phyloP scores from a whole-genome alignment of 2,329 filamentous ascomycete genomes.

The Hypoxylon sp. region DNA sequence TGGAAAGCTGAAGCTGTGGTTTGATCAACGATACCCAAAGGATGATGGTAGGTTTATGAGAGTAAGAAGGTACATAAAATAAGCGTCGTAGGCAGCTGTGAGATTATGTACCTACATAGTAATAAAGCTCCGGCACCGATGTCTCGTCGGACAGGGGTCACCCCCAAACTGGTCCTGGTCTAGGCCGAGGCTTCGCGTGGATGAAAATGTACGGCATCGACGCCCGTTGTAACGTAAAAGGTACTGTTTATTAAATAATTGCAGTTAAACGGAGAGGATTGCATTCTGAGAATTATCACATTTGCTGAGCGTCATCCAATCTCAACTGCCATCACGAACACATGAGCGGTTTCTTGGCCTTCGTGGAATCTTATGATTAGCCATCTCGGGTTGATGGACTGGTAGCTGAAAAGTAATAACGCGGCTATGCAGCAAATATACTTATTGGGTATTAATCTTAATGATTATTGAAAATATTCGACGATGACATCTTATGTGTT shows the following conservation, averaged over 20 bases:
- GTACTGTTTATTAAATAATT: too few species aligned
- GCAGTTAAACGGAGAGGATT: not conserved
- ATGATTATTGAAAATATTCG: not conserved
- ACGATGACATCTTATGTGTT: too few species aligned
- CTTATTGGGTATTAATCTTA: too few species aligned
- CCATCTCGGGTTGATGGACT: too few species aligned
- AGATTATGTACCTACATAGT: conserved; percentile 2
- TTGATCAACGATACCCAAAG: too few species aligned
- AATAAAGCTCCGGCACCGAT: conserved; percentile 15
- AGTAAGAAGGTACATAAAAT: conserved; percentile 1
- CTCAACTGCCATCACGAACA: too few species aligned
- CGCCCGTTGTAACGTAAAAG: too few species aligned
- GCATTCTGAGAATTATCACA: not conserved
- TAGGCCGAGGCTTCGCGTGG: conserved; percentile 22
- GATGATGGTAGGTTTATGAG: not conserved
- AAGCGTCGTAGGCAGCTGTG: not conserved
- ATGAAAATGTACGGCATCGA: not conserved
- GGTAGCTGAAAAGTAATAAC: too few species aligned
- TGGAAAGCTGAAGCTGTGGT: too few species aligned
- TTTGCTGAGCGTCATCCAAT: not conserved
- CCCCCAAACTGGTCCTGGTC: conserved; percentile 6
- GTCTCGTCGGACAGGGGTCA: conserved; percentile 12
- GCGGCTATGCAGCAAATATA: too few species aligned
- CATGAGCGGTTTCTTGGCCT: not conserved
- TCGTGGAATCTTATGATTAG: conserved; percentile 6